Base-by-base conservation (phyloP, 1,284 basidiomycete genomes). In the Sanghuangporus baumii region DNA sequence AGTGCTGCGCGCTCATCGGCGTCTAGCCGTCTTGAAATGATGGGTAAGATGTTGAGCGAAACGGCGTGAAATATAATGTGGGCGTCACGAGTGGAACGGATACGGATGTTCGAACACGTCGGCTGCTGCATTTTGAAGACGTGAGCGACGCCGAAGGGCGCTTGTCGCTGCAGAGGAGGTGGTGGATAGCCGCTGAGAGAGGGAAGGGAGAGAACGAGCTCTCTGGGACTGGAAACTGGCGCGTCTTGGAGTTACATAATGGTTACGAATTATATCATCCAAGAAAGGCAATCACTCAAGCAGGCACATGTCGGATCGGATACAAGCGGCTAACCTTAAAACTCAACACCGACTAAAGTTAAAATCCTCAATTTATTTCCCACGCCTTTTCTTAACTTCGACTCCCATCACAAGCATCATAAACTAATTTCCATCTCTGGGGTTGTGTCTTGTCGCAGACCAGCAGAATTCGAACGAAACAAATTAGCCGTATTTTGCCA, bases 1-100 rank as follows among this genome's bases (percentile, higher is more conserved):
- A 79, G 69, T 43, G 74, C 73, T 14, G 72, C 71, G 60, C 78
- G 75, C 71, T 79, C 78, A 65, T 75, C 71, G 52, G 75, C 72
- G 66, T 78, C 76, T 67, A 79, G 74, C 11, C 78, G 74, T 55
- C 75, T 72, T 52, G 73, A 74, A 70, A 79, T 75, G 70, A 77
- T 76, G 66, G 75, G 73, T 62, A 78, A 73, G 52, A 72, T 69
- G 62, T 73, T 73, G 64, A 74, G 71, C 62, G 75, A 72, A 59
- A 77, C 76, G 60, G 76, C 77, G 67, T 77, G 75, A 70, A 79
- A 78, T 68, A 79, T 74, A 68, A 75, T 74, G 70, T 78, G 76
- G 16, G 77, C 77, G 63, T 79, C 77, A 63, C 69, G 67, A 41
- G 73, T 72, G 64, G 74, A 73, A 66, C 76, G 74, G 68, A 78